Conservation (phyloP, 83 land plant genomes). For the Picea engelmannii region DNA sequence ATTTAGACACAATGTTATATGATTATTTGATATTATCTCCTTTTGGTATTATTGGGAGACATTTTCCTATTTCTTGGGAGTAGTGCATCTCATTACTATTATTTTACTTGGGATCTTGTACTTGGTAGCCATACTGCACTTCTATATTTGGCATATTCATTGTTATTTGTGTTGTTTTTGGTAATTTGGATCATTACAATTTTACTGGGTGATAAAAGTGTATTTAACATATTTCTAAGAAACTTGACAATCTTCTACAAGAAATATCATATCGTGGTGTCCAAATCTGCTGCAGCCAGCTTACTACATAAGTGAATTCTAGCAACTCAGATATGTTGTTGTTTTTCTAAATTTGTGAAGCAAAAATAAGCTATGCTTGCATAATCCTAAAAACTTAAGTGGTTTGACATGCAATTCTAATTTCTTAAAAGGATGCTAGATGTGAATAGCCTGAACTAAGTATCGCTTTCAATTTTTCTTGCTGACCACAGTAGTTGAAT, state of each 20-base stretch:
- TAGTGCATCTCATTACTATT: no score
- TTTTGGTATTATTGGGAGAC: no score
- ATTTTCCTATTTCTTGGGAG: no score
- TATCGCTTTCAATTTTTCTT: not conserved
- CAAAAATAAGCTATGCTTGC: not conserved
- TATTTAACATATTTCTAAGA: not conserved
- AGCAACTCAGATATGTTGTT: not conserved
- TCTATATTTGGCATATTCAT: no score
- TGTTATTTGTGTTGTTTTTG: no score
- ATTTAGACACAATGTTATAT: no score
- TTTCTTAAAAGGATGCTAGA: conserved; percentile 3
- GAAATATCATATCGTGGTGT: not conserved
- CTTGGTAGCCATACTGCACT: no score
- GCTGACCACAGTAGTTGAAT: not conserved
- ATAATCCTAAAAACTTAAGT: not conserved
- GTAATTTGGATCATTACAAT: no score
- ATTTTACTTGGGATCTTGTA: no score
- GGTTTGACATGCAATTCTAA: not conserved
- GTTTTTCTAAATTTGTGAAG: not conserved
- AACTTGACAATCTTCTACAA: not conserved
- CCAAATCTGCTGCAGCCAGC: not conserved
- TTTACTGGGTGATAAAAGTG: not conserved
- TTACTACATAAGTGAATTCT: not conserved
- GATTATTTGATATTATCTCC: no score
- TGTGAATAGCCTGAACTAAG: not conserved